phyloP scores from a whole-genome alignment of 2,329 filamentous ascomycete genomes.

The Microdochium nivale region DNA sequence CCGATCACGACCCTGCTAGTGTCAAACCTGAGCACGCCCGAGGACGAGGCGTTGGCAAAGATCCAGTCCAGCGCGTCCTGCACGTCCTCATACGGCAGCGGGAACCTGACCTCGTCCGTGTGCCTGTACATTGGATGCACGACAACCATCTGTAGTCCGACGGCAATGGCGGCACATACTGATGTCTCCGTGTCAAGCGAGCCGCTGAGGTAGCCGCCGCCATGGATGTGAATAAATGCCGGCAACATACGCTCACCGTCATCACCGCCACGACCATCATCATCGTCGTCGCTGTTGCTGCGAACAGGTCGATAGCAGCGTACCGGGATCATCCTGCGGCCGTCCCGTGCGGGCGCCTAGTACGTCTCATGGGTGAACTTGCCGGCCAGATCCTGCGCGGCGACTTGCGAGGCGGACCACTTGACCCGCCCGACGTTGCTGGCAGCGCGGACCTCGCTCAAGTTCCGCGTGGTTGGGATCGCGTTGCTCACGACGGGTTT shows the following conservation, averaged over 20 bases:
- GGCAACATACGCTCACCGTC: background rate
- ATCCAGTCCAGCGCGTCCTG: background rate
- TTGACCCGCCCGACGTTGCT: background rate
- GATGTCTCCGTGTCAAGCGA: background rate
- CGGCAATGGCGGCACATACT: background rate
- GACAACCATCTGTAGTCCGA: background rate
- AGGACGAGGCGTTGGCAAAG: background rate
- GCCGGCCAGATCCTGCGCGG: background rate
- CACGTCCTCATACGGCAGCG: background rate
- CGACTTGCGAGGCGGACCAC: background rate
- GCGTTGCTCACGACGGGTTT: background rate
- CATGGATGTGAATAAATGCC: slow-evolving; percentile 2
- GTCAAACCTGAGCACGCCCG: background rate
- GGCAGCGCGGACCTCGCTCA: background rate
- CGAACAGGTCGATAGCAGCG: background rate
- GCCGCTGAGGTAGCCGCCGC: slow-evolving; percentile 1
- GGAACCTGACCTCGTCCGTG: background rate
- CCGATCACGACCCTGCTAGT: background rate
- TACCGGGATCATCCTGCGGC: background rate
- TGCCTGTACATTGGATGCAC: background rate
- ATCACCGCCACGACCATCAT: background rate
- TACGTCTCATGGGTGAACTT: background rate
- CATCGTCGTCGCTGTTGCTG: background rate
- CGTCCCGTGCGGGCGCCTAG: background rate
- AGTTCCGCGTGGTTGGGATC: background rate